Conservation (phyloP, 305 asterid species). For the Solanum hybrid region DNA sequence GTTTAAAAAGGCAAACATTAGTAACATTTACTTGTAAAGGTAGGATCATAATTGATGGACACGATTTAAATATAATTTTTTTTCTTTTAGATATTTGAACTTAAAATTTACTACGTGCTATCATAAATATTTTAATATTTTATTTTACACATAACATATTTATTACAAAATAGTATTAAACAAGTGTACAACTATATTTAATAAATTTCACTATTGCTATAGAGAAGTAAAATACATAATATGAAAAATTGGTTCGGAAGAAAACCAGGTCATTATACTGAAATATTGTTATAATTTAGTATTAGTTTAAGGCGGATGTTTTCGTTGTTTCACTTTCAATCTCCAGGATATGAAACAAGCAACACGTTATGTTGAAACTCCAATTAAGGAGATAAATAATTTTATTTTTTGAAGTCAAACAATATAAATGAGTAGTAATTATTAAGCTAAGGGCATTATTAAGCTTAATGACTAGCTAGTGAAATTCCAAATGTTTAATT, state of each 20-base stretch:
- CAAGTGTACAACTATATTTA: background rate
- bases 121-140: background rate
- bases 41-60: background rate
- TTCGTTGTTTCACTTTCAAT: background rate
- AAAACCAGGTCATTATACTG: background rate
- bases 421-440: background rate
- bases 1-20: background rate
- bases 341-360: background rate
- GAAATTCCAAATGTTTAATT: background rate
- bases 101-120: background rate
- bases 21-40: background rate
- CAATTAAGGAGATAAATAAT: background rate
- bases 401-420: background rate
- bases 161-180: background rate
- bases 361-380: background rate
- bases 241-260: background rate
- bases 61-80: background rate
- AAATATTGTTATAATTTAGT: background rate
- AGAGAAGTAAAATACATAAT: background rate
- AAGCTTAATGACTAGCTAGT: background rate
- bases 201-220: background rate
- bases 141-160: background rate
- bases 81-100: background rate
- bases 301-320: background rate
- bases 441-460: background rate